These are phyloP conservation scores for Hyaloscypha bicolor DNA, from an alignment of 495 filamentous ascomycete species.

Conservation along the genomic window DNA sequence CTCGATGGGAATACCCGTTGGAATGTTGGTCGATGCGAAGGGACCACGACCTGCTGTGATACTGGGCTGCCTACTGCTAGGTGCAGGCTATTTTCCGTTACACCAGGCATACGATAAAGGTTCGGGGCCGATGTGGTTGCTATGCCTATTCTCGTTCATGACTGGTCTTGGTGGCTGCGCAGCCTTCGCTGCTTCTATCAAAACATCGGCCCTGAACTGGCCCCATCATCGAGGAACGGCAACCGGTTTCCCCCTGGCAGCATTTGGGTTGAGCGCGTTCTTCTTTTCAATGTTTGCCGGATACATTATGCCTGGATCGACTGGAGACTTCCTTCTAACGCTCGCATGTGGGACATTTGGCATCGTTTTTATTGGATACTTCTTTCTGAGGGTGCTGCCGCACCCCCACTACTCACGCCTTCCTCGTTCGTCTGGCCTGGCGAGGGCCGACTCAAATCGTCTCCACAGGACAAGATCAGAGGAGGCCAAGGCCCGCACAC, in stretches of 20 bases:
- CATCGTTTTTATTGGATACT: slow-evolving; percentile 71
- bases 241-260: slow-evolving; percentile 88
- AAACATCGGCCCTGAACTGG: slow-evolving; percentile 89
- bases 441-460: slow-evolving; percentile 54
- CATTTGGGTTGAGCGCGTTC: slow-evolving; percentile 93
- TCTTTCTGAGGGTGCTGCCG: slow-evolving; percentile 80
- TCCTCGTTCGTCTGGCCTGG: slow-evolving; percentile 46
- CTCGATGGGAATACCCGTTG: slow-evolving; percentile 84
- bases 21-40: slow-evolving; percentile 80
- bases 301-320: slow-evolving; percentile 82
- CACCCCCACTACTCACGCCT: slow-evolving; percentile 66
- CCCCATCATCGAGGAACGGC: slow-evolving; percentile 90
- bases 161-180: slow-evolving; percentile 87
- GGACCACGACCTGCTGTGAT: slow-evolving; percentile 79
- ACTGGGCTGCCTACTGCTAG: slow-evolving; percentile 70
- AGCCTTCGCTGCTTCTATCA: slow-evolving; percentile 84
- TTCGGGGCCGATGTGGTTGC: slow-evolving; percentile 64
- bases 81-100: slow-evolving; percentile 79
- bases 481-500: slow-evolving; percentile 46
- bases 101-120: slow-evolving; percentile 63
- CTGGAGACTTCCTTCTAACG: slow-evolving; percentile 75
- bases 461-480: slow-evolving; percentile 65
- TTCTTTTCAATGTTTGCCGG: slow-evolving; percentile 85
- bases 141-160: slow-evolving; percentile 82
- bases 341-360: slow-evolving; percentile 78